Conservation (phyloP, 1,284 basidiomycete genomes). For the Heterobasidion occidentale region DNA sequence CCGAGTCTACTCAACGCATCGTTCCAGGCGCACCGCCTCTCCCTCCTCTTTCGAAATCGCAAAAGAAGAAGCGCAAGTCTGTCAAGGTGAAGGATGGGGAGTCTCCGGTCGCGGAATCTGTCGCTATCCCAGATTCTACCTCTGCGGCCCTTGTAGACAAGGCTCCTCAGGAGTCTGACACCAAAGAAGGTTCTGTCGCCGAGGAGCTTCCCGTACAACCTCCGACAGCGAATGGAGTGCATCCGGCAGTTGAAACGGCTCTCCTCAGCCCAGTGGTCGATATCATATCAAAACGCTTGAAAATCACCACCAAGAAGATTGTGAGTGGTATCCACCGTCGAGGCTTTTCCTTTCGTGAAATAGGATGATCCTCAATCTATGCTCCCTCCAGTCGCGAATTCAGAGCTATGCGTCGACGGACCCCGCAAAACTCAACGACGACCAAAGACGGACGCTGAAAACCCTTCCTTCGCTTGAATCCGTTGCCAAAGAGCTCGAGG, state of each 20-base stretch:
- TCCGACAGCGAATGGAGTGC: constrained; percentile 29
- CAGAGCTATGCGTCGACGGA: constrained; percentile 58
- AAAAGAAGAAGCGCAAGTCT: constrained; percentile 64
- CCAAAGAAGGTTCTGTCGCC: constrained; percentile 39
- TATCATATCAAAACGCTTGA: constrained; percentile 69
- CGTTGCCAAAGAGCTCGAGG: constrained; percentile 70
- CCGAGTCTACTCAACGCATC: constrained; percentile 37
- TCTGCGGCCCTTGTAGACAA: constrained; percentile 42
- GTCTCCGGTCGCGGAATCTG: constrained; percentile 27
- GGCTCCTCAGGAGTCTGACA: constrained; percentile 38
- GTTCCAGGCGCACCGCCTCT: constrained; percentile 71
- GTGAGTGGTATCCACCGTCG: constrained; percentile 35
- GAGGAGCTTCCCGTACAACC: constrained; percentile 39
- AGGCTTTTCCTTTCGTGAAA: constrained; percentile 1
- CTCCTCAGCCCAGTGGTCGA: constrained; percentile 69
- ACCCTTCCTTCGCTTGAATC: constrained; percentile 70
- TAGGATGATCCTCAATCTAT: neutral
- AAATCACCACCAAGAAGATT: constrained; percentile 75
- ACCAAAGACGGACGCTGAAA: constrained; percentile 68
- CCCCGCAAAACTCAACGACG: constrained; percentile 72
- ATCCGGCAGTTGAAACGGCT: constrained; percentile 26
- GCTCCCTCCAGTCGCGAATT: constrained; percentile 53
- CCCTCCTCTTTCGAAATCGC: constrained; percentile 44
- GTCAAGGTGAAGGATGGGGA: constrained; percentile 33
- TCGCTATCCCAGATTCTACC: constrained; percentile 37